Conservation (phyloP, 352 stramenopile genomes). For the Phytophthora hybrid region DNA sequence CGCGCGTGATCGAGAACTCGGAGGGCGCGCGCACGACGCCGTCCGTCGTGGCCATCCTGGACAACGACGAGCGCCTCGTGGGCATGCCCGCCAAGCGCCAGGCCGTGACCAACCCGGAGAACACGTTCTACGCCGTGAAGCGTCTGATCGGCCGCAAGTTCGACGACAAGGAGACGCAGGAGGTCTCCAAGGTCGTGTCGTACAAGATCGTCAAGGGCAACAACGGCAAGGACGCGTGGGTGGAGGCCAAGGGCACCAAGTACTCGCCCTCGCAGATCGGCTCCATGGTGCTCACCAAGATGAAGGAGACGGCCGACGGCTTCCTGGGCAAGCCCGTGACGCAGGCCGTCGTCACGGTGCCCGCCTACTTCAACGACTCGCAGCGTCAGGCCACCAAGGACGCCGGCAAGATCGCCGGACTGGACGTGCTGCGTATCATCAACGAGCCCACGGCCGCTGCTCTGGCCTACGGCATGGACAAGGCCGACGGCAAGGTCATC, state of each 20-base stretch:
- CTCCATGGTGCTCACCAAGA: conserved; percentile 98
- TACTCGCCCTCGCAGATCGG: conserved; percentile 97
- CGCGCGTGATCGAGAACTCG: conserved; percentile 98
- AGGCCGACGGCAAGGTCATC: conserved; percentile 97
- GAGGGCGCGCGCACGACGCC: conserved; percentile 96
- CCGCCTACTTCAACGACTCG: conserved; percentile 77
- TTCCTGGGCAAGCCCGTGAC: conserved; percentile 73
- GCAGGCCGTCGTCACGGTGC: conserved; percentile 74
- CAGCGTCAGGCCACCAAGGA: conserved; percentile 80
- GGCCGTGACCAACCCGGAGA: conserved; percentile 98
- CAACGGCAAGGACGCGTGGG: conserved; percentile 95
- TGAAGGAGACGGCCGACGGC: conserved; percentile 91
- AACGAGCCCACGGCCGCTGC: conserved; percentile 97
- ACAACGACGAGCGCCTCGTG: conserved; percentile 94
- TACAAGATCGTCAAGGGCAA: conserved; percentile 97
- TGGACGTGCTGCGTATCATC: conserved; percentile 90
- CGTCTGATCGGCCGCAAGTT: conserved; percentile 96
- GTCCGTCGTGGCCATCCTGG: conserved; percentile 96
- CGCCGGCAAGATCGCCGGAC: conserved; percentile 65
- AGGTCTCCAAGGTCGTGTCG: conserved; percentile 94
- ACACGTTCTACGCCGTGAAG: conserved; percentile 99
- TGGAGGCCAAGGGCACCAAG: conserved; percentile 93
- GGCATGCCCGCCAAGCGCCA: conserved; percentile 96
- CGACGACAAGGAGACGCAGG: conserved; percentile 94
- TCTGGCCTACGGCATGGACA: conserved; percentile 98